These are phyloP conservation scores for Chlorella vulgaris DNA, from an alignment of 139 green algal genomes.

Conservation along the genomic window DNA sequence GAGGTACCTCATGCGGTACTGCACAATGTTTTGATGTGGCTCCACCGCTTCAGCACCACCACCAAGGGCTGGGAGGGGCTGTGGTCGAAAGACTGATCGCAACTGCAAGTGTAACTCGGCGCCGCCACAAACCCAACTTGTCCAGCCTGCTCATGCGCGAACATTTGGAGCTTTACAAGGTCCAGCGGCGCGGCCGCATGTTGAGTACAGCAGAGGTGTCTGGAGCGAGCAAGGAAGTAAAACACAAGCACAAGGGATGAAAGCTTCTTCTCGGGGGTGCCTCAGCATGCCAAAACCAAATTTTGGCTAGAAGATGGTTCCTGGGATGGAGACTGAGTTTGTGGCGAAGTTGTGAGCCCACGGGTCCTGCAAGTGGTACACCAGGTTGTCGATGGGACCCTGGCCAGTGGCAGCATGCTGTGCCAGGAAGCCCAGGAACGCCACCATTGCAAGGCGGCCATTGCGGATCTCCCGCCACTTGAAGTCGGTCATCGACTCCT, in stretches of 20 bases:
- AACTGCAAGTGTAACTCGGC: too few relatives aligned
- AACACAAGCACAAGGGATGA: background rate
- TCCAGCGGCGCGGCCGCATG: too few relatives aligned
- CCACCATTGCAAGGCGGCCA: constrained; percentile 55
- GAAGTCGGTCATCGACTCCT: constrained; percentile 30
- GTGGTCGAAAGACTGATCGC: too few relatives aligned
- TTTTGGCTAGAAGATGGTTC: background rate
- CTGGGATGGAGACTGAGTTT: background rate
- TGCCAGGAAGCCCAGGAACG: constrained; percentile 73
- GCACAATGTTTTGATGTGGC: too few relatives aligned
- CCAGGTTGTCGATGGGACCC: constrained; percentile 60
- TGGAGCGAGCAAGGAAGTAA: too few relatives aligned
- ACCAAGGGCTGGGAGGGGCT: too few relatives aligned
- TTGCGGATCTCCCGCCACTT: constrained; percentile 59
- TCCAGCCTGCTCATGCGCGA: too few relatives aligned
- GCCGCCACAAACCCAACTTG: too few relatives aligned
- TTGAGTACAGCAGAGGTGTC: too few relatives aligned
- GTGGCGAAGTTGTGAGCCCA: background rate
- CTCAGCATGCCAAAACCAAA: background rate
- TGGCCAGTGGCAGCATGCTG: constrained; percentile 89
- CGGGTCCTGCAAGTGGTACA: background rate
- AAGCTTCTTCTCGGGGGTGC: background rate
- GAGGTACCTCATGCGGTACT: too few relatives aligned
- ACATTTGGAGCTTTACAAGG: too few relatives aligned
- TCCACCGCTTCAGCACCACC: too few relatives aligned